Base-by-base conservation (phyloP, 768 basidiomycete genomes). In the Tulasnella sp. region DNA sequence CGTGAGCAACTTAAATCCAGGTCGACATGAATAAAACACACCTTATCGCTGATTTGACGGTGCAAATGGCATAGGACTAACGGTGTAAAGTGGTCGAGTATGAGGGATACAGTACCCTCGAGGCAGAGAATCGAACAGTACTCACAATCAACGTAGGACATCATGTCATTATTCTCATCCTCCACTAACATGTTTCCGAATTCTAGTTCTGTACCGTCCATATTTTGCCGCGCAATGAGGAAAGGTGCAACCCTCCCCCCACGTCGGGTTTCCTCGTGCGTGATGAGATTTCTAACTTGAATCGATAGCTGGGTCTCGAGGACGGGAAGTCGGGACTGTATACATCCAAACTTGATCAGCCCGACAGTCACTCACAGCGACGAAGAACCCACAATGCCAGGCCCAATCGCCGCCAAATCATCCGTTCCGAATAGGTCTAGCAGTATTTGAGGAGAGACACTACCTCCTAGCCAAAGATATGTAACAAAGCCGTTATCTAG, bases 101-200 rank as follows among this genome's bases (percentile, higher is more conserved):
- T 44, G 1, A 44, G 44, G 44, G 16, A 44, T 44, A 44, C 44
- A 13, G 44, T 18, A 44, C 44, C 7, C 13, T 44, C 44, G 55
- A 57, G 1, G 55, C n/a, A 57, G 29, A 18, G 0, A 46, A 73
- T 70, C n/a, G 39, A 77, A 51, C 29, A 67, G 70, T 7, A 87
- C 91, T 80, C 82, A 97, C 95, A 96, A 83, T 98, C 95, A 6
- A 91, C 84, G 84, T 97, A 98, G 0, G 93, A 91, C 90, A 96
- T 89, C 0, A 91, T 92, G n/a, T 93, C 96, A 81, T 97, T 98
- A 82, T 99, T 99, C 83, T 92, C 90, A 84, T 99, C 98, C 86
- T 99, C 98, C 35, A 98, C 91, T 16, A 99, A 87, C 93, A 98
- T 93, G 85, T 99, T 98, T 80, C 93, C 93, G 82, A 97, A 98